These are phyloP conservation scores for Aaosphaeria arxii DNA, from an alignment of 2,329 filamentous ascomycete genomes.

Conservation along the genomic window DNA sequence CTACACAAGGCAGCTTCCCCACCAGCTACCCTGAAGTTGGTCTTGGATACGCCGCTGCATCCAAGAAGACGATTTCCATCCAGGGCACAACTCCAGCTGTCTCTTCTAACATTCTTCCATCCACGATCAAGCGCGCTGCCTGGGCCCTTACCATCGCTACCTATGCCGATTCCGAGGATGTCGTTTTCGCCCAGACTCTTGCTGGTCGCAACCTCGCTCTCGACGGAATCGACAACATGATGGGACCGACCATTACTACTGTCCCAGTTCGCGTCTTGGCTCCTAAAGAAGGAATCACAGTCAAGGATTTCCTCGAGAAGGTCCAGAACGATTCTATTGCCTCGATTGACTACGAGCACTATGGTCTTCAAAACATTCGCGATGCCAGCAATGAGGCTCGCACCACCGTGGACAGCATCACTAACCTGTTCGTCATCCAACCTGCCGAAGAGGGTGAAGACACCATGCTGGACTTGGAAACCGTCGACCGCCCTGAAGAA, in stretches of 20 bases:
- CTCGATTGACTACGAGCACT: slow-evolving; percentile 15
- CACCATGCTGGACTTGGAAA: slow-evolving; percentile 7
- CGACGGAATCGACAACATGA: slow-evolving; percentile 27
- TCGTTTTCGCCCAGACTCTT: slow-evolving; percentile 16
- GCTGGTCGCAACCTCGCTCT: slow-evolving; percentile 10
- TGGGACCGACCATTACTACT: slow-evolving; percentile 35
- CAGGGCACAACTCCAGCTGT: slow-evolving; percentile 3
- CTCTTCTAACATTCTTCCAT: slow-evolving; percentile 7
- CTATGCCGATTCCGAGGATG: slow-evolving; percentile 15
- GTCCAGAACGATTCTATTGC: slow-evolving; percentile 12
- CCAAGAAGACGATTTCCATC: slow-evolving; percentile 6
- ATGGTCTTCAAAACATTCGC: slow-evolving; percentile 43
- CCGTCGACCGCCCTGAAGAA: slow-evolving; percentile 2
- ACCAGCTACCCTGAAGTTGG: slow-evolving; percentile 9
- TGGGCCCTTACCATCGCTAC: slow-evolving; percentile 18
- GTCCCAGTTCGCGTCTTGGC: slow-evolving; percentile 36
- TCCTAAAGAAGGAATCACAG: slow-evolving; percentile 20
- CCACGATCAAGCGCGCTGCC: slow-evolving; percentile 17
- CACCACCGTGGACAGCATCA: slow-evolving; percentile 36
- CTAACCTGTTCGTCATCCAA: slow-evolving; percentile 38
- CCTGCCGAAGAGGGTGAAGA: slow-evolving; percentile 5
- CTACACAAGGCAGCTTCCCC: slow-evolving; percentile 6
- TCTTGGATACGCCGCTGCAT: slow-evolving; percentile 4
- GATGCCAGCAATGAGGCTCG: slow-evolving; percentile 25
- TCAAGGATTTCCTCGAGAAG: slow-evolving; percentile 8